phyloP scores from a whole-genome alignment of 257 asterid species.

The Primulina tabacum region DNA sequence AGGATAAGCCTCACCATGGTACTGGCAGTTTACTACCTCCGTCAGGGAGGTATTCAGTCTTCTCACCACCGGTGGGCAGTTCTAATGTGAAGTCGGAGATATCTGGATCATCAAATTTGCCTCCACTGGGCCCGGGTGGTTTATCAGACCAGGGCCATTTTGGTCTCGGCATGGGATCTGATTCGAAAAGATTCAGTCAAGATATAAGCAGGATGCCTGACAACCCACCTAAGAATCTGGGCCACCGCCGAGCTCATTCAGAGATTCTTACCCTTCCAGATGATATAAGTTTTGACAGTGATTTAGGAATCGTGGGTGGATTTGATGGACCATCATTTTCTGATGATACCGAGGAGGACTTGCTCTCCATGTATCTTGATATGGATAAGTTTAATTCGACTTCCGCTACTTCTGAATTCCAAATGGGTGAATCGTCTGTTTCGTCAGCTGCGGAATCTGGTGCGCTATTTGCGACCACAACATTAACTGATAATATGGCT shows the following conservation, averaged over 20 bases:
- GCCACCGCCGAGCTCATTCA: conserved; percentile 92
- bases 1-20: conserved; percentile 58
- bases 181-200: conserved; percentile 58
- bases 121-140: conserved; percentile 58
- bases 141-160: conserved; percentile 56
- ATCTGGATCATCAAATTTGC: conserved; percentile 50
- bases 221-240: conserved; percentile 74
- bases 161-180: conserved; percentile 38
- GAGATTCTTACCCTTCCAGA: conserved; percentile 97
- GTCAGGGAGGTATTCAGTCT: conserved; percentile 64
- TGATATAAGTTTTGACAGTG: conserved; percentile 88
- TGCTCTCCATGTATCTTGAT: conserved; percentile 75
- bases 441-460: conserved; percentile 44
- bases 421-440: conserved; percentile 66
- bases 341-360: conserved; percentile 82
- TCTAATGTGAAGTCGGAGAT: conserved; percentile 46
- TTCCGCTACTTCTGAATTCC: conserved; percentile 66
- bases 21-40: conserved; percentile 67
- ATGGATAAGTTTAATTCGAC: conserved; percentile 83
- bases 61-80: conserved; percentile 51
- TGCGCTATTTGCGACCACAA: conserved; percentile 38
- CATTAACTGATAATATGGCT: conserved; percentile 35
- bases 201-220: conserved; percentile 92
- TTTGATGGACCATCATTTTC: conserved; percentile 85
- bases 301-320: conserved; percentile 91